These are phyloP conservation scores for Trichoderma virens DNA, from an alignment of 495 filamentous ascomycete genomes.

Conservation along the genomic window DNA sequence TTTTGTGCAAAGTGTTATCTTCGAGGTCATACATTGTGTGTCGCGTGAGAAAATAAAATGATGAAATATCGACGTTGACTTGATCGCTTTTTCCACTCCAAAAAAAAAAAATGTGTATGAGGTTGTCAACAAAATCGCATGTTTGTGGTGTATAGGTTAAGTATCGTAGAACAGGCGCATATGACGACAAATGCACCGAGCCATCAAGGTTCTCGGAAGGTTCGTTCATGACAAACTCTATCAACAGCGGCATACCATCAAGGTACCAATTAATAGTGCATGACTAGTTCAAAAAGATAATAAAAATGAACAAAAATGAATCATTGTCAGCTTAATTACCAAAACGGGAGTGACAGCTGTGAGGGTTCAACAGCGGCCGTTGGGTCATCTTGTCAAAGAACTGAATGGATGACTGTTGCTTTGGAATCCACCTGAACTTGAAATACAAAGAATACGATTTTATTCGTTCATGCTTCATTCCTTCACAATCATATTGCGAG, in stretches of 20 bases:
- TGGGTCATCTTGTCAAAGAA: too few relatives aligned
- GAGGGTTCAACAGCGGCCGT: too few relatives aligned
- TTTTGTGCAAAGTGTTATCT: not conserved
- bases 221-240: not conserved
- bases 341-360: not conserved
- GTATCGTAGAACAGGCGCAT: too few relatives aligned
- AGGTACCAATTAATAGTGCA: not conserved
- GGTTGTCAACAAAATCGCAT: too few relatives aligned
- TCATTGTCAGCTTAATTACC: not conserved
- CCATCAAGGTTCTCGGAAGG: not conserved
- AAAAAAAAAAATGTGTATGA: not conserved
- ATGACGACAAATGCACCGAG: not conserved
- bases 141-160: too few relatives aligned
- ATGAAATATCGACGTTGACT: not conserved
- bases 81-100: not conserved
- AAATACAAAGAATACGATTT: too few relatives aligned
- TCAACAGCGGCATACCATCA: not conserved
- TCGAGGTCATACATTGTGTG: slow-evolving; percentile 3
- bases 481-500: too few relatives aligned
- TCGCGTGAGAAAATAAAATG: not conserved
- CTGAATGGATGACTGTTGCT: too few relatives aligned
- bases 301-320: not conserved
- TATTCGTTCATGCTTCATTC: too few relatives aligned
- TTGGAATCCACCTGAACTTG: too few relatives aligned
- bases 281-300: not conserved